Percentiles rank a stretch among this genome's conserved stretches.
phyloP scores from a whole-genome alignment of 352 stramenopile genomes.

The Pythium biforme region DNA sequence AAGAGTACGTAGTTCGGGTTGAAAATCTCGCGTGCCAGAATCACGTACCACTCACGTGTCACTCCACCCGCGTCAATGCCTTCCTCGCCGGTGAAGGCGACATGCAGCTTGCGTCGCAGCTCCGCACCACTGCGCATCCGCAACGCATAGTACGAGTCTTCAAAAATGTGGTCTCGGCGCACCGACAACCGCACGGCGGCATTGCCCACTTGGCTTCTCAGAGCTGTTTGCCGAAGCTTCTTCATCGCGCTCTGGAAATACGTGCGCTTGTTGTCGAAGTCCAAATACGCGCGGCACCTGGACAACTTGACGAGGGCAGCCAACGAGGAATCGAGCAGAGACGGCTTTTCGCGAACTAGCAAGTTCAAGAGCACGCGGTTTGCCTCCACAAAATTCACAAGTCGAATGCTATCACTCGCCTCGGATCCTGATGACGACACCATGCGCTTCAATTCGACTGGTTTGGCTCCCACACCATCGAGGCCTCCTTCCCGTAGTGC shows the following conservation, averaged over 20 bases:
- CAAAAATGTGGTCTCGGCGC: slow-evolving; percentile 96
- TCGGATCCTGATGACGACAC: slow-evolving; percentile 47
- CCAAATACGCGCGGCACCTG: slow-evolving; percentile 93
- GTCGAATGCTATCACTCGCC: slow-evolving; percentile 72
- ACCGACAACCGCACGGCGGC: slow-evolving; percentile 89
- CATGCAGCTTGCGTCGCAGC: slow-evolving; percentile 95
- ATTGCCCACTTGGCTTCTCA: slow-evolving; percentile 90
- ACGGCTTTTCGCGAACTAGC: slow-evolving; percentile 95
- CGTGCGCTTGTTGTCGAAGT: slow-evolving; percentile 99
- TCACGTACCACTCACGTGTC: slow-evolving; percentile 98
- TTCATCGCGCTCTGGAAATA: slow-evolving; percentile 98
- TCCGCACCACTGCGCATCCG: slow-evolving; percentile 96
- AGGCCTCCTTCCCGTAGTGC: slow-evolving; percentile 67
- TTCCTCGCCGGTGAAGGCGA: slow-evolving; percentile 98
- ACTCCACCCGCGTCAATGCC: slow-evolving; percentile 98
- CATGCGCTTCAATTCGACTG: slow-evolving; percentile 32
- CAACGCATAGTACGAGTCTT: slow-evolving; percentile 98
- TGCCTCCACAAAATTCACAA: slow-evolving; percentile 92
- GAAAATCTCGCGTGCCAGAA: slow-evolving; percentile 99
- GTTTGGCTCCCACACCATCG: slow-evolving; percentile 31
- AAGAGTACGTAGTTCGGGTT: slow-evolving; percentile 99
- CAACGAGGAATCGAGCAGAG: slow-evolving; percentile 95
- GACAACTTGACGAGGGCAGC: slow-evolving; percentile 95
- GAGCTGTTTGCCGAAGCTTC: slow-evolving; percentile 80
- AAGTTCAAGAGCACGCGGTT: slow-evolving; percentile 98